phyloP scores from a whole-genome alignment of 1,284 basidiomycete species.

The Marasmius fiardii region DNA sequence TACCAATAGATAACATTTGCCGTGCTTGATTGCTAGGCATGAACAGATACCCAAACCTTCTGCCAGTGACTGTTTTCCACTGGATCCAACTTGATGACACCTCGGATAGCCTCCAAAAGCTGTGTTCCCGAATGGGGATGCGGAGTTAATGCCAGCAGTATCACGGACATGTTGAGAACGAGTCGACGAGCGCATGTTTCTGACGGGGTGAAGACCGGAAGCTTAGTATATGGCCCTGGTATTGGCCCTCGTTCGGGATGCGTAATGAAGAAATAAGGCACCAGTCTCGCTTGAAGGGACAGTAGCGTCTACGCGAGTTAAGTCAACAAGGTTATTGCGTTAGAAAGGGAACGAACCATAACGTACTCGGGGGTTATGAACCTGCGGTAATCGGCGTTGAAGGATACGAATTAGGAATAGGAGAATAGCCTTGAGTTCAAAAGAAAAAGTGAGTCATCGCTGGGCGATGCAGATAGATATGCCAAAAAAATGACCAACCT shows the following conservation, averaged over 20 bases:
- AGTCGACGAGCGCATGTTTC: slow-evolving; percentile 22
- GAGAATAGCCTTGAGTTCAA: slow-evolving; percentile 54
- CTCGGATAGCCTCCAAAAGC: neutral
- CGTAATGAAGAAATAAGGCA: slow-evolving; percentile 73
- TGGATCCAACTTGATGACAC: neutral
- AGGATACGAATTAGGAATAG: slow-evolving; percentile 58
- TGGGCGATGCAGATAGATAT: slow-evolving; percentile 6
- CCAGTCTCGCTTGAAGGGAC: slow-evolving; percentile 54
- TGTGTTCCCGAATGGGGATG: neutral
- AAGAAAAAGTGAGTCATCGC: slow-evolving; percentile 2
- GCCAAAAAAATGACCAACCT: slow-evolving; percentile 37
- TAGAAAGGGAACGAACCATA: slow-evolving; percentile 1
- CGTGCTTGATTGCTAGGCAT: no score
- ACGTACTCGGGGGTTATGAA: slow-evolving; percentile 22
- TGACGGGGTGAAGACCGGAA: slow-evolving; percentile 29
- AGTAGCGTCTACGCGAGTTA: slow-evolving; percentile 33
- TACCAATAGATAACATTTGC: neutral
- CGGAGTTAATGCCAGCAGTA: slow-evolving; percentile 23
- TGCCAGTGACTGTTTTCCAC: neutral
- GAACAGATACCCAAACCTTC: no score
- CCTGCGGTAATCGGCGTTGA: slow-evolving; percentile 50
- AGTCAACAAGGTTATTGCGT: slow-evolving; percentile 17
- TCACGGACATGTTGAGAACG: slow-evolving; percentile 45
- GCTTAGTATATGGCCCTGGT: slow-evolving; percentile 70
- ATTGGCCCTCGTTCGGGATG: slow-evolving; percentile 70